Percentiles rank a stretch among this genome's conserved stretches.
phyloP scores from a whole-genome alignment of 1,139 yeast genomes.

The Zygoascus hellenicus region DNA sequence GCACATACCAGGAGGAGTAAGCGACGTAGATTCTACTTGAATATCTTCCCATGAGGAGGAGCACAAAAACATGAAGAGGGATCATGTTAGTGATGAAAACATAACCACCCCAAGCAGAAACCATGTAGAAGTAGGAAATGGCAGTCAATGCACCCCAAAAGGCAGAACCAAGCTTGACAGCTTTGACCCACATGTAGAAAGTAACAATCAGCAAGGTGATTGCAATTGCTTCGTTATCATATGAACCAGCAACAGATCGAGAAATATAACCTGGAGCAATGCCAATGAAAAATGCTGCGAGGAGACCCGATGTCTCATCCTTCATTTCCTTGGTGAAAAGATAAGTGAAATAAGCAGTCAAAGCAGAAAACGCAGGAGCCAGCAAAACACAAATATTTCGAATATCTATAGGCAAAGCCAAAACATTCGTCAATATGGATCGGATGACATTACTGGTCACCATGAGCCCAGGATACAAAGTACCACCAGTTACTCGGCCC shows the following conservation, averaged over 20 bases:
- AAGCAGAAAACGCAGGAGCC: slow-evolving; percentile 94
- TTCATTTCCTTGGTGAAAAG: slow-evolving; percentile 86
- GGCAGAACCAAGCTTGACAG: slow-evolving; percentile 85
- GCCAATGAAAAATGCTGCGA: slow-evolving; percentile 93
- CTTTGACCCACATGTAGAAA: slow-evolving; percentile 92
- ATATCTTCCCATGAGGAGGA: slow-evolving; percentile 92
- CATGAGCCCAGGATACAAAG: slow-evolving; percentile 97
- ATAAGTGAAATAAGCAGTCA: slow-evolving; percentile 92
- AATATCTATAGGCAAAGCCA: slow-evolving; percentile 81
- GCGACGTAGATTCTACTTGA: slow-evolving; percentile 78
- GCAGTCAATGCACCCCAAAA: slow-evolving; percentile 83
- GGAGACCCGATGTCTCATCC: slow-evolving; percentile 80
- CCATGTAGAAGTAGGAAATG: slow-evolving; percentile 93
- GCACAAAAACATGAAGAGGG: slow-evolving; percentile 89
- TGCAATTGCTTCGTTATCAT: slow-evolving; percentile 98
- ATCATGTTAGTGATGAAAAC: slow-evolving; percentile 97
- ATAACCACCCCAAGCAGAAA: slow-evolving; percentile 99
- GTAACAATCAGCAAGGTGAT: slow-evolving; percentile 94
- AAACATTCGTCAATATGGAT: slow-evolving; percentile 56
- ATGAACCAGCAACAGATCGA: slow-evolving; percentile 97
- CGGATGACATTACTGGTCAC: slow-evolving; percentile 90
- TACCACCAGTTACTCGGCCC: slow-evolving; percentile 99
- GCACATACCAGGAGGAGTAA: slow-evolving; percentile 92
- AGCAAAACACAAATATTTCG: slow-evolving; percentile 92
- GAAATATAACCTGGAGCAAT: slow-evolving; percentile 99